Evolutionary conservation across 371 early-diverging fungal species (phyloP).

Genomic region (Dichotomocladium elegans): DNA sequence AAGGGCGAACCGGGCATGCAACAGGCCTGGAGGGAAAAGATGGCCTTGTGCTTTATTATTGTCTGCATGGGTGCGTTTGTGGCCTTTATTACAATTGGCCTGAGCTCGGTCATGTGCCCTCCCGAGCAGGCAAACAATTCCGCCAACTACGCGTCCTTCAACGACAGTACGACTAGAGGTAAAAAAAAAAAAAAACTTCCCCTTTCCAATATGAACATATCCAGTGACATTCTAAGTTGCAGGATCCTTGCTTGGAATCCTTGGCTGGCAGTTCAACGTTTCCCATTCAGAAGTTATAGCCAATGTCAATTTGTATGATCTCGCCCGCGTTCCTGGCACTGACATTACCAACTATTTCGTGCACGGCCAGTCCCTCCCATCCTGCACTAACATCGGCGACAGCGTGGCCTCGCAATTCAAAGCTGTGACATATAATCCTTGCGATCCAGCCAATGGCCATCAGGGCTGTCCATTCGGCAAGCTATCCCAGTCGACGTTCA

Average conservation of each 20-base stretch:
- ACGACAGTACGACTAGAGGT: slow-evolving; percentile 27
- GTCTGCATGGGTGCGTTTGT: slow-evolving; percentile 55
- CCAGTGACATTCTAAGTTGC: slow-evolving; percentile 2
- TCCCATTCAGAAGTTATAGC: slow-evolving; percentile 17
- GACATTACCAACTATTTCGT: slow-evolving; percentile 53
- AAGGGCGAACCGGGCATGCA: slow-evolving; percentile 64
- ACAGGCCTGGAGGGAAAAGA: slow-evolving; percentile 93
- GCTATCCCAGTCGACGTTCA: slow-evolving; percentile 10
- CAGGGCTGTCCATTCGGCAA: slow-evolving; percentile 18
- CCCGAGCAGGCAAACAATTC: slow-evolving; percentile 24
- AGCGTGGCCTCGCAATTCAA: slow-evolving; percentile 19
- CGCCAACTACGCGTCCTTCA: slow-evolving; percentile 38
- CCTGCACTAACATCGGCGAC: slow-evolving; percentile 19
- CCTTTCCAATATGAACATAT: neutral
- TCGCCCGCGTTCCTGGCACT: slow-evolving; percentile 34
- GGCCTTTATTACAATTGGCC: slow-evolving; percentile 62
- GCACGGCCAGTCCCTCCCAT: slow-evolving; percentile 12
- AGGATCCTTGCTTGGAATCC: slow-evolving; percentile 26
- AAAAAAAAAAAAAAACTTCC: neutral
- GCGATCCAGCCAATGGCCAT: slow-evolving; percentile 38
- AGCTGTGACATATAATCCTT: slow-evolving; percentile 40
- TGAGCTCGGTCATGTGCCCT: slow-evolving; percentile 54
- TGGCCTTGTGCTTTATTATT: slow-evolving; percentile 74
- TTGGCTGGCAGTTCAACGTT: slow-evolving; percentile 34
- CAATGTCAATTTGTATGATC: slow-evolving; percentile 16